These are phyloP conservation scores for Gryganskiella cystojenkinii DNA, from an alignment of 192 early-diverging fungal genomes.

Conservation along the genomic window DNA sequence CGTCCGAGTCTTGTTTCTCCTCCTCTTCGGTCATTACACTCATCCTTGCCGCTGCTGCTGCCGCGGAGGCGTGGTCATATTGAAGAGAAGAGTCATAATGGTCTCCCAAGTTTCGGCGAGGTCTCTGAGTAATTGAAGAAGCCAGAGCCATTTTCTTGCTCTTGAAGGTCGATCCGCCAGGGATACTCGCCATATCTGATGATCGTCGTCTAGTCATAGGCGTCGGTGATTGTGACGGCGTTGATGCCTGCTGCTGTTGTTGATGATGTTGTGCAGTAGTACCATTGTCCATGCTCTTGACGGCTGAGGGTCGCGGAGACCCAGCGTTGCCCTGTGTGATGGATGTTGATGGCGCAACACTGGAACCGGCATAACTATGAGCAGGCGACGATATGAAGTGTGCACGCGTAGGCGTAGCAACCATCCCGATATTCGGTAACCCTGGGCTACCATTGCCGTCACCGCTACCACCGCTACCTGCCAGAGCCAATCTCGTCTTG, in stretches of 20 bases:
- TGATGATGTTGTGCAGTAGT: conserved; percentile 5
- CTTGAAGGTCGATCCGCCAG: conserved; percentile 11
- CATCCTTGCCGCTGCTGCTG: too few relatives aligned
- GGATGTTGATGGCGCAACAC: neutral
- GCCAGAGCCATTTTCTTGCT: conserved; percentile 4
- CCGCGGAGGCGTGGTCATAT: too few relatives aligned
- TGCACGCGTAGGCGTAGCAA: too few relatives aligned
- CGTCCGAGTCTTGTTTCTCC: too few relatives aligned
- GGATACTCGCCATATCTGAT: conserved; percentile 20
- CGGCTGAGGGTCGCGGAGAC: conserved; percentile 4
- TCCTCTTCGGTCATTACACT: too few relatives aligned
- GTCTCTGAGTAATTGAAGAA: neutral
- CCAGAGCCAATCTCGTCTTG: too few relatives aligned
- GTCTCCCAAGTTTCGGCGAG: too few relatives aligned
- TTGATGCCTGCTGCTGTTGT: neutral
- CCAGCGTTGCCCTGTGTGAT: neutral
- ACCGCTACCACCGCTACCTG: too few relatives aligned
- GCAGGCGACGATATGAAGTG: too few relatives aligned
- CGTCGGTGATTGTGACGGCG: conserved; percentile 13
- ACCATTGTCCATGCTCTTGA: neutral
- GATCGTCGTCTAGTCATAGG: conserved; percentile 19
- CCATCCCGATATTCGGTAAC: too few relatives aligned
- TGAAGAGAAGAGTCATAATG: neutral
- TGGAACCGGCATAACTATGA: too few relatives aligned
- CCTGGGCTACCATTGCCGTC: too few relatives aligned